Percentiles rank a stretch among this genome's conserved stretches.
These are phyloP conservation scores for Nepenthes alata DNA, from an alignment of 179 eudicot genomes.

Conservation along the genomic window DNA sequence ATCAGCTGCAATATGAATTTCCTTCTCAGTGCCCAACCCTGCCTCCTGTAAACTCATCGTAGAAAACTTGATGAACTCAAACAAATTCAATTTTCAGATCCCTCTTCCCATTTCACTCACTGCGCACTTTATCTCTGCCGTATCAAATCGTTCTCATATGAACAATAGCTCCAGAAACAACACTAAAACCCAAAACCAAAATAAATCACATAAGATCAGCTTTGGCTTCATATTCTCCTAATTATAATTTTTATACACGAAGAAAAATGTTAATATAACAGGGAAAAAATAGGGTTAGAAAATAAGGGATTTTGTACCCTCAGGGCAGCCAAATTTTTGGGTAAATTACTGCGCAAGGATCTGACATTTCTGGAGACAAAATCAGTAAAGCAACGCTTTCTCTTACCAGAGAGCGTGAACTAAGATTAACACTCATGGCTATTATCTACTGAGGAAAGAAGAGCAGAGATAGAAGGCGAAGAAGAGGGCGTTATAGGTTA, in stretches of 20 bases:
- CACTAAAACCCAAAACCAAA: constrained; percentile 5
- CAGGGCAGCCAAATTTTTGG: constrained; percentile 32
- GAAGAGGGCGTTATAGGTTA: too few relatives aligned
- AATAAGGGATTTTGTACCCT: constrained; percentile 20
- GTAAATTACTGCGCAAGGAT: constrained; percentile 18
- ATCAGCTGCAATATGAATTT: constrained; percentile 66
- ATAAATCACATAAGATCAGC: neutral
- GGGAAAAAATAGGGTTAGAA: neutral
- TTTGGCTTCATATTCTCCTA: too few relatives aligned
- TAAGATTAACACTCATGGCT: constrained; percentile 1
- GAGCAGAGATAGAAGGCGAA: constrained; percentile 6
- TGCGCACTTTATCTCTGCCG: neutral
- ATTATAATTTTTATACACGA: neutral
- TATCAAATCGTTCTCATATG: neutral
- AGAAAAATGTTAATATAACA: constrained; percentile 5
- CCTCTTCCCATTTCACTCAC: neutral
- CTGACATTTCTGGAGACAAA: constrained; percentile 23
- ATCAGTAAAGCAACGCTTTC: neutral
- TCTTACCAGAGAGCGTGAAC: constrained; percentile 4
- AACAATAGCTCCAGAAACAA: neutral
- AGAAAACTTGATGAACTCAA: constrained; percentile 17
- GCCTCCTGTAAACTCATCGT: constrained; percentile 49
- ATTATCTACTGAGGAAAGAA: neutral
- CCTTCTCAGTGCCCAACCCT: constrained; percentile 42
- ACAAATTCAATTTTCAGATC: neutral